phyloP scores from a whole-genome alignment of 345 rosid species.

The Syzygium grande region DNA sequence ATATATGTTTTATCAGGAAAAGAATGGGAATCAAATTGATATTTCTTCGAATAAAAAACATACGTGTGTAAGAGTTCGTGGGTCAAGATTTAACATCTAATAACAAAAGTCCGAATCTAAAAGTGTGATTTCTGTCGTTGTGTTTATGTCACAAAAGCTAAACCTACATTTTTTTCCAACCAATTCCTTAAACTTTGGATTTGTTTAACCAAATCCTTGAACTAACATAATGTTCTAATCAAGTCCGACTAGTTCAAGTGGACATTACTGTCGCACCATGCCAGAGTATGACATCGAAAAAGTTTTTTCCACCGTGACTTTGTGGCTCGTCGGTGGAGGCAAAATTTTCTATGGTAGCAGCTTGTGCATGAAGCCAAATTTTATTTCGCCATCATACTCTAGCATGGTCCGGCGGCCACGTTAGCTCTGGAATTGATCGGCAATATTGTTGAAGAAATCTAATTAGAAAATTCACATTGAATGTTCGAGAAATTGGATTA shows the following conservation, averaged over 20 bases:
- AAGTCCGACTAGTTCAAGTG: background rate
- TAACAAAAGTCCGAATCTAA: background rate
- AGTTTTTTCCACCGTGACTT: background rate
- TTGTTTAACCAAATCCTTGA: background rate
- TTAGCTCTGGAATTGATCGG: background rate
- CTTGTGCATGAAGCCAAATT: background rate
- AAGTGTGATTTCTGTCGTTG: background rate
- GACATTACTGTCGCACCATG: background rate
- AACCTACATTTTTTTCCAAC: background rate
- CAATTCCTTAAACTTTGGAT: background rate
- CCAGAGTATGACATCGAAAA: background rate
- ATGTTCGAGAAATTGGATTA: background rate
- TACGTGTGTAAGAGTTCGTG: too few species aligned
- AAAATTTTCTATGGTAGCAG: background rate
- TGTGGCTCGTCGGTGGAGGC: background rate
- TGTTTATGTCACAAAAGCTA: background rate
- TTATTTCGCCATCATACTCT: background rate
- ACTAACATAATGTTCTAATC: background rate
- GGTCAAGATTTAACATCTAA: background rate
- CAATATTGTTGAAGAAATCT: background rate
- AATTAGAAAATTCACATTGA: background rate
- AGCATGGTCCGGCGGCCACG: background rate
- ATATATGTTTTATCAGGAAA: background rate
- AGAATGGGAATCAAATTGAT: background rate
- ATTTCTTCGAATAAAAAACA: background rate